Evolutionary conservation across 192 early-diverging fungal species (phyloP), one percentile per base, ranked within the genome.

Genomic region (Coemansia reversa): DNA sequence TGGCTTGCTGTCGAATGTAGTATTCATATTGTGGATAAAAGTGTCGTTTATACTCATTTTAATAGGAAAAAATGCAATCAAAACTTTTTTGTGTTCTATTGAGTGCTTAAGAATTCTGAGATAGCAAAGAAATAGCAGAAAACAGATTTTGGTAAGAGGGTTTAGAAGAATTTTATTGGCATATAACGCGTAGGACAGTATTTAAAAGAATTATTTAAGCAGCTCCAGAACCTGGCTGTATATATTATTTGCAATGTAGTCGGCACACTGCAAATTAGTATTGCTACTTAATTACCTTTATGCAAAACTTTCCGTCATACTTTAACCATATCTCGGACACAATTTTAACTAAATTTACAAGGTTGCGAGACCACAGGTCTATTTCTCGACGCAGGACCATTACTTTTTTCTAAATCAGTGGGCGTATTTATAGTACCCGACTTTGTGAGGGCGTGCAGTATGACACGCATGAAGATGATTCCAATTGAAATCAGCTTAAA

Each of bases 1-100:
- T 5, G 4, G 23, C 29, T 45, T 53, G 29, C 20, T 67, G 33
- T 71, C 65, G 50, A 62, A 58, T 14, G 51, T 25, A 11, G 24
- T 47, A 53, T 63, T 49, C 25, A 53, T 62, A 11, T 6, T 20
- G 7, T 42, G 24, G 14, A 45, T 45, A 45, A 14, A 45, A 11
- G 14, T 45, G 12, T 45, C 14, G 39, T 4, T 14, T 16, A 45
- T 45, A 45, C 39, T 45, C 14, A 45, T 45, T 45, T 16, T 45
- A 14, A 39, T 7, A n/a, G 35, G 12, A 6, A 11, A 1, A 12
- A 9, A 9, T 39, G 12, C 35, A 39, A 11, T 39, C 35, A 53
- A 6, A 53, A 27, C 51, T 27, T 27, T 27, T 7, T 2, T 7
- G 51, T 7, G 51, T 23, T 16, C 8, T 53, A 25, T 22, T 53